A percentile compares a stretch with the other conserved stretches of the same genome.
Evolutionary conservation across 1,284 basidiomycete genomes (phyloP).

Genomic region (Tetrapyrgos nigripes): DNA sequence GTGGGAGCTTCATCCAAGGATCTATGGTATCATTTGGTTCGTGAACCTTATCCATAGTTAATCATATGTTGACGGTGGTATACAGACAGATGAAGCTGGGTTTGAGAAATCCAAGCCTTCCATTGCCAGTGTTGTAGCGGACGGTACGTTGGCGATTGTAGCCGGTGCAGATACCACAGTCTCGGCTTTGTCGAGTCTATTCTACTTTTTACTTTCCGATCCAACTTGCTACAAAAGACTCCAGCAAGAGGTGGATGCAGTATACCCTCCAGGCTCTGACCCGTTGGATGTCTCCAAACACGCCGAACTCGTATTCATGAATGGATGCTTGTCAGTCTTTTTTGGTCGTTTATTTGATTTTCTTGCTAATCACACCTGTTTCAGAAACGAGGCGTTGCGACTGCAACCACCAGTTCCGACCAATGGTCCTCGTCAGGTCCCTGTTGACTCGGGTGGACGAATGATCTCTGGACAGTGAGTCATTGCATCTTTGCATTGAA

Average conservation of each 20-base stretch:
- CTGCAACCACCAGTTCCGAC: conserved; percentile 36
- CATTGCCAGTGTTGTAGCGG: conserved; percentile 39
- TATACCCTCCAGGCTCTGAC: conserved; percentile 28
- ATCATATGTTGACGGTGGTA: neutral
- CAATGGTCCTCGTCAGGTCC: conserved; percentile 26
- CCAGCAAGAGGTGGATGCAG: conserved; percentile 41
- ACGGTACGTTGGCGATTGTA: conserved; percentile 38
- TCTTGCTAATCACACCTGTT: conserved; percentile 3
- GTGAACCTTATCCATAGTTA: conserved; percentile 1
- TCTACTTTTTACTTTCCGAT: conserved; percentile 43
- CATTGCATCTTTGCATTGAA: conserved; percentile 6
- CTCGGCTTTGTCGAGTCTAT: conserved; percentile 36
- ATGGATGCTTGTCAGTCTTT: conserved; percentile 42
- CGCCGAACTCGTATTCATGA: conserved; percentile 39
- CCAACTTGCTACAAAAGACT: conserved; percentile 37
- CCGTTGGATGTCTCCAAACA: conserved; percentile 33
- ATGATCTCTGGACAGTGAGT: conserved; percentile 28
- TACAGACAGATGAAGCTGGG: conserved; percentile 48
- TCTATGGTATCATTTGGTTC: conserved; percentile 39
- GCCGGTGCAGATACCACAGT: conserved; percentile 51
- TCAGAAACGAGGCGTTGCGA: conserved; percentile 44
- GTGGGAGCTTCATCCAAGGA: conserved; percentile 41
- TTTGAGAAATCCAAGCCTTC: conserved; percentile 38
- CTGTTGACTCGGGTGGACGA: conserved; percentile 20
- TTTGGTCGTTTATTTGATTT: neutral